Evolutionary conservation across 352 stramenopile species (phyloP).

Genomic region (Phytophthora pinifolia): DNA sequence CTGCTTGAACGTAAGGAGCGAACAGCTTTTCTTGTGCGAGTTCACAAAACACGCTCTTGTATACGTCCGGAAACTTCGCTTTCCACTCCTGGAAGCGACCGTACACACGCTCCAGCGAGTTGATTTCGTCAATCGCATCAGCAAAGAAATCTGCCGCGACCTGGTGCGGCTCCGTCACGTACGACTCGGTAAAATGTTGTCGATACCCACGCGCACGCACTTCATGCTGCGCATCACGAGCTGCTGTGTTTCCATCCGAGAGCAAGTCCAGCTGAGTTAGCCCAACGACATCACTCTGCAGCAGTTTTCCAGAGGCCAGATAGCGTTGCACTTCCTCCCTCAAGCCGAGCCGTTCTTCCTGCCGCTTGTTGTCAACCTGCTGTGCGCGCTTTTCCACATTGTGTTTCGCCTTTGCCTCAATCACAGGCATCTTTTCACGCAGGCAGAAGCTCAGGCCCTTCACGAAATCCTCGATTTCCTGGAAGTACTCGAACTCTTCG

Average conservation of each 20-base stretch:
- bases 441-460: slow-evolving; percentile 75
- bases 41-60: slow-evolving; percentile 64
- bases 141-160: slow-evolving; percentile 44
- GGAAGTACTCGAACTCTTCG: slow-evolving; percentile 80
- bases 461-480: slow-evolving; percentile 73
- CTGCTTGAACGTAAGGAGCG: slow-evolving; percentile 58
- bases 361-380: slow-evolving; percentile 12
- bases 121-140: slow-evolving; percentile 72
- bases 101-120: slow-evolving; percentile 57
- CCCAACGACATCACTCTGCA: slow-evolving; percentile 21
- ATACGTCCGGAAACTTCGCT: slow-evolving; percentile 64
- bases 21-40: slow-evolving; percentile 63
- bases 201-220: slow-evolving; percentile 19
- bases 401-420: slow-evolving; percentile 47
- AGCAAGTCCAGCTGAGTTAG: slow-evolving; percentile 14
- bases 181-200: slow-evolving; percentile 33
- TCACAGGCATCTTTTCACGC: slow-evolving; percentile 58
- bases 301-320: slow-evolving; percentile 20
- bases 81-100: slow-evolving; percentile 74
- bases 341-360: slow-evolving; percentile 21
- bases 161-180: slow-evolving; percentile 16
- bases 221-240: slow-evolving; percentile 2
- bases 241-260: slow-evolving; percentile 9
- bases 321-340: slow-evolving; percentile 13
- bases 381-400: slow-evolving; percentile 25